phyloP scores from a whole-genome alignment of 73 alveolate genomes.

The Halteria grandinella region DNA sequence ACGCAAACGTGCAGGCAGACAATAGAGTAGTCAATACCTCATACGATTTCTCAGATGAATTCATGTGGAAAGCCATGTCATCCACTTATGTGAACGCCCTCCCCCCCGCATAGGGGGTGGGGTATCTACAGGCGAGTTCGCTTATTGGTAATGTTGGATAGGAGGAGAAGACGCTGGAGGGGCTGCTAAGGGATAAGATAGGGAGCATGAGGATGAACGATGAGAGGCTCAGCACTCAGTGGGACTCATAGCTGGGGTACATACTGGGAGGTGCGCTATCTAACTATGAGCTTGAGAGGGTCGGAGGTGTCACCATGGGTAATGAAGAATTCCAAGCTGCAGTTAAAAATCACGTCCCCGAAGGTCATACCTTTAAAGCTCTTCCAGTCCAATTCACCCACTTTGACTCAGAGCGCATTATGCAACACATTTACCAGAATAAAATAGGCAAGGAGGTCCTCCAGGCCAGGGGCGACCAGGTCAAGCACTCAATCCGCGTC shows the following conservation, averaged over 20 bases:
- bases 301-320: conserved; percentile 66
- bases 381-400: conserved; percentile 77
- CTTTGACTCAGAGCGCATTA: conserved; percentile 65
- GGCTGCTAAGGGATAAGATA: conserved; percentile 59
- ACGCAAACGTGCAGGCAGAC: conserved; percentile 78
- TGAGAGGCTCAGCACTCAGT: conserved; percentile 34
- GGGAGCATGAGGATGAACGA: conserved; percentile 34
- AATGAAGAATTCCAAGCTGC: conserved; percentile 76
- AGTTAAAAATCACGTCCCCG: conserved; percentile 77
- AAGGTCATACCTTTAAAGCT: conserved; percentile 89
- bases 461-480: conserved; percentile 75
- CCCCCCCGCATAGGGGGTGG: conserved; percentile 48
- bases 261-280: conserved; percentile 66
- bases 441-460: conserved; percentile 73
- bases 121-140: conserved; percentile 52
- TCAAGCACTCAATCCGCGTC: conserved; percentile 71
- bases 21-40: conserved; percentile 71
- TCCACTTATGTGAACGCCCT: conserved; percentile 49
- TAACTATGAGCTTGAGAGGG: conserved; percentile 80
- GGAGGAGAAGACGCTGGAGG: conserved; percentile 71
- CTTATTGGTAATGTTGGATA: conserved; percentile 1
- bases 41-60: conserved; percentile 72
- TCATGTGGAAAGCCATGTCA: conserved; percentile 77
- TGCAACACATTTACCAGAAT: conserved; percentile 56
- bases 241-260: conserved; percentile 73